Evolutionary conservation across 2,329 filamentous ascomycete species (phyloP).

Genomic region (Alternaria metachromatica): DNA sequence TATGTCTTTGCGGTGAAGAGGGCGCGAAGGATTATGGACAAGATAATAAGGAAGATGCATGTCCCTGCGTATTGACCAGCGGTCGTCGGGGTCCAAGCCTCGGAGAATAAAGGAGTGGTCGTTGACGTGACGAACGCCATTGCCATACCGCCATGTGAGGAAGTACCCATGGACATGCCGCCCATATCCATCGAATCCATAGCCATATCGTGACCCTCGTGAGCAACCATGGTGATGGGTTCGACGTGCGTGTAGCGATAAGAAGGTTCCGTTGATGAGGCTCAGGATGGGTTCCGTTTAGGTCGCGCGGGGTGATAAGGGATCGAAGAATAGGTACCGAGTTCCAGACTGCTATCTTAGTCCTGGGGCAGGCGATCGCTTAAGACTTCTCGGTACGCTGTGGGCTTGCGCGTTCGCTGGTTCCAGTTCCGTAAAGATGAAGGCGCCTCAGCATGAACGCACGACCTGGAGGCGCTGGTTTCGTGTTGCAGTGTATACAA

Average conservation of each 20-base stretch:
- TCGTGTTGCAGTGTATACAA: constrained; percentile 21
- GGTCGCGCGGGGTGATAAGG: constrained; percentile 1
- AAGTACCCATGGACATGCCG: constrained; percentile 30
- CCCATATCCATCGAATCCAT: constrained; percentile 20
- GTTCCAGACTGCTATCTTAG: constrained; percentile 39
- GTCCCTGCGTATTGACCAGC: constrained; percentile 81
- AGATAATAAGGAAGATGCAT: constrained; percentile 86
- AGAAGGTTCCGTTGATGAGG: neutral
- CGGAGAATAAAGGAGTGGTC: constrained; percentile 69
- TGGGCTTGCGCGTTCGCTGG: constrained; percentile 24
- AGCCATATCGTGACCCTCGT: constrained; percentile 33
- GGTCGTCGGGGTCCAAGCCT: constrained; percentile 74
- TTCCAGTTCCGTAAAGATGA: constrained; percentile 10
- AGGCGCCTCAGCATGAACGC: constrained; percentile 35
- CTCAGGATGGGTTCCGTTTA: neutral
- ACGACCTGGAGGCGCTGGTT: constrained; percentile 18
- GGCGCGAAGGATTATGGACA: constrained; percentile 72
- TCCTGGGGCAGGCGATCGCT: constrained; percentile 19
- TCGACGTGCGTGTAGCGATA: constrained; percentile 1
- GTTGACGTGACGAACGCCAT: constrained; percentile 71
- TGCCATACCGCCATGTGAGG: constrained; percentile 51
- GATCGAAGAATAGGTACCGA: constrained; percentile 25
- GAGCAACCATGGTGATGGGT: constrained; percentile 39
- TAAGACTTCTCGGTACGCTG: constrained; percentile 24
- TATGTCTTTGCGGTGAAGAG: constrained; percentile 72